Evolutionary conservation across 495 filamentous ascomycete species (phyloP), one percentile per base, ranked within the genome.

Genomic region (Sordaria brevicollis): DNA sequence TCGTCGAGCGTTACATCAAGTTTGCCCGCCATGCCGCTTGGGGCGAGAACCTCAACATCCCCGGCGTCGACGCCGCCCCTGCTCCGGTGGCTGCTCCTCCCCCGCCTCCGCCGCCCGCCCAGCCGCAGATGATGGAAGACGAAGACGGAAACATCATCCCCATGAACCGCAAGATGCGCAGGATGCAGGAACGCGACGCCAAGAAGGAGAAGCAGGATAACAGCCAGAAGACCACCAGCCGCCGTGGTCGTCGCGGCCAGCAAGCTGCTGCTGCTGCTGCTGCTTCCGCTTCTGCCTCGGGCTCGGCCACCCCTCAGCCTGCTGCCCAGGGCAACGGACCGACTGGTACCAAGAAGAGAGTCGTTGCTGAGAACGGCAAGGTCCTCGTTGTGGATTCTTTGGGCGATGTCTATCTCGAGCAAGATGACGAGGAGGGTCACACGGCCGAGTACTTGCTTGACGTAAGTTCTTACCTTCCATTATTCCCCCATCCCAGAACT

Each of bases 331-430:
- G 79, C 2, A 71, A 82, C 5, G 85, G 78, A 74, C 91, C 71
- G 74, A 86, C 71, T 1, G 92, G 93, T 2, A 82, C 90, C 41
- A 92, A 90, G 79, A 94, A 93, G 85, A 82, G 89, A 11, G 91
- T 98, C 21, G 86, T 93, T 33, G 94, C 93, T 2, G 91, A 96
- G 83, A 99, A 99, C 76, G 95, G 95, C 49, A 99, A 99, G 81
- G 85, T 95, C 0, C 79, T 98, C 41, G 90, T 99, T 71, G 95
- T 99, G 7, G 95, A 99, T 80, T 91, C 91, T 0, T 81, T 89
- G 19, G 95, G 95, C 7, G 93, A 96, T 76, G 95, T 99, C 31
- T 99, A 90, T 79, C 83, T 99, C 15, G 93, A 97, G 75, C 92
- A 97, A 71, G 89, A 91, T 73, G 90, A 90, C 35, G 93, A 94